A percentile compares a stretch with the other conserved stretches of the same genome.
phyloP scores from a whole-genome alignment of 352 stramenopile genomes.

The Phytophthora melonis region DNA sequence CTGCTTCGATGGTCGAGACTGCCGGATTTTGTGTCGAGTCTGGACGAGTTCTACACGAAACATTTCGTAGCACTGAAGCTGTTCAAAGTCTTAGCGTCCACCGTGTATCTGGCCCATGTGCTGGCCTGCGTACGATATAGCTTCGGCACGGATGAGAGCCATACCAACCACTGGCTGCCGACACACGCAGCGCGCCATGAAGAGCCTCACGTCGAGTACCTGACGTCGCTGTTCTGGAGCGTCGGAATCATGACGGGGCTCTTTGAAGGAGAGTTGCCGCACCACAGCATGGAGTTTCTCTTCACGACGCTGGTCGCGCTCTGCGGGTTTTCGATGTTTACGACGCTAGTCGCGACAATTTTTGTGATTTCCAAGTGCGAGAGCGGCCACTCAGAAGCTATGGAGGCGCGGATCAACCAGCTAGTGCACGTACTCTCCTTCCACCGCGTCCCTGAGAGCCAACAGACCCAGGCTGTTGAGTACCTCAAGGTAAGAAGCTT shows the following conservation, averaged over 20 bases:
- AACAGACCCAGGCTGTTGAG: not conserved
- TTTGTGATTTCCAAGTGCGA: slow-evolving; percentile 6
- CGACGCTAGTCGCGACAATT: not conserved
- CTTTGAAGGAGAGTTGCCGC: not conserved
- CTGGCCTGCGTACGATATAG: slow-evolving; percentile 1
- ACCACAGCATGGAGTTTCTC: slow-evolving; percentile 2
- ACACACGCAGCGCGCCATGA: not conserved
- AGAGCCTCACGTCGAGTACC: not conserved
- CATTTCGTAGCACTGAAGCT: not conserved
- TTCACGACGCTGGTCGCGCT: not conserved
- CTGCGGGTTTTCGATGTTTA: not conserved
- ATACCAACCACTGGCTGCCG: not conserved
- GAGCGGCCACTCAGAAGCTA: not conserved
- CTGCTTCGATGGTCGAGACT: not conserved
- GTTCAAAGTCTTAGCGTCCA: not conserved
- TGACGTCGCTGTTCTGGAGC: not conserved
- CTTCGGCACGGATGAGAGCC: not conserved
- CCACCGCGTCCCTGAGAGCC: not conserved
- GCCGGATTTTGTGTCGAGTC: not conserved
- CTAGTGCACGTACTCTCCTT: not conserved
- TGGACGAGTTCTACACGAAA: slow-evolving; percentile 4
- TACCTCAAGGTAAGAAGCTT: not conserved
- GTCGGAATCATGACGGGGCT: slow-evolving; percentile 1
- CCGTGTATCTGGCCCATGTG: not conserved
- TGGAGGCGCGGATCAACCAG: not conserved